Conservation (phyloP, 176 grass and related monocot species). For the Phoenix dactylifera region DNA sequence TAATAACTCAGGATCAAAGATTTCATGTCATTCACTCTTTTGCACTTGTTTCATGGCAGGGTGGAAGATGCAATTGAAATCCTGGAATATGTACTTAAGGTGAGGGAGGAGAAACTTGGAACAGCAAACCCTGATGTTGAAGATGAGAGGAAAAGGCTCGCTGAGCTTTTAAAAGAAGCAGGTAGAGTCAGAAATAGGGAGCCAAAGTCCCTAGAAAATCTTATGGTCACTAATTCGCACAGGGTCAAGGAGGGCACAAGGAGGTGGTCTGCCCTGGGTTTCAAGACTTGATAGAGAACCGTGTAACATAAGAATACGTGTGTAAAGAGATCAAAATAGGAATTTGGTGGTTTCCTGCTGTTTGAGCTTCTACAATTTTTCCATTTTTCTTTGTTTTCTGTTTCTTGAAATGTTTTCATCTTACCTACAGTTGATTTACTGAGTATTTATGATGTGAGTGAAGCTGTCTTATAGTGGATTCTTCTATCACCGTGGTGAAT, state of each 20-base stretch:
- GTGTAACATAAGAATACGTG: slow-evolving; percentile 46
- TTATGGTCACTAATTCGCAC: slow-evolving; percentile 37
- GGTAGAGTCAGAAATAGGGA: slow-evolving; percentile 74
- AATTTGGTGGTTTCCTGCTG: slow-evolving; percentile 37
- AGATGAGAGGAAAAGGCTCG: slow-evolving; percentile 79
- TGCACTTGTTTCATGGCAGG: slow-evolving; percentile 20
- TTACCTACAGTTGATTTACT: no score
- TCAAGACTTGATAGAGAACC: slow-evolving; percentile 40
- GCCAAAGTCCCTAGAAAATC: slow-evolving; percentile 74
- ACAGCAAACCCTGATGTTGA: slow-evolving; percentile 90
- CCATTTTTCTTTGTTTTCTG: background rate
- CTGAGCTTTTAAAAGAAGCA: slow-evolving; percentile 74
- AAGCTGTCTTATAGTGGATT: no score
- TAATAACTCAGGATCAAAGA: no score
- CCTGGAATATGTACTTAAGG: slow-evolving; percentile 83
- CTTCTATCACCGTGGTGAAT: no score
- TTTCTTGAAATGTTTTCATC: background rate
- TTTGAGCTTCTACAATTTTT: slow-evolving; percentile 26
- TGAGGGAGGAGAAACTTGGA: slow-evolving; percentile 87
- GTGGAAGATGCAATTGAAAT: slow-evolving; percentile 92
- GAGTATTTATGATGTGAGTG: no score
- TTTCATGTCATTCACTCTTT: no score
- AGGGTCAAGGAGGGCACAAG: slow-evolving; percentile 49
- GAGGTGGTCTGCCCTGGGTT: slow-evolving; percentile 89
- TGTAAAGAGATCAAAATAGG: slow-evolving; percentile 40